Evolutionary conservation across 2,329 filamentous ascomycete genomes (phyloP).

Genomic region (Cladosporium colombiae): DNA sequence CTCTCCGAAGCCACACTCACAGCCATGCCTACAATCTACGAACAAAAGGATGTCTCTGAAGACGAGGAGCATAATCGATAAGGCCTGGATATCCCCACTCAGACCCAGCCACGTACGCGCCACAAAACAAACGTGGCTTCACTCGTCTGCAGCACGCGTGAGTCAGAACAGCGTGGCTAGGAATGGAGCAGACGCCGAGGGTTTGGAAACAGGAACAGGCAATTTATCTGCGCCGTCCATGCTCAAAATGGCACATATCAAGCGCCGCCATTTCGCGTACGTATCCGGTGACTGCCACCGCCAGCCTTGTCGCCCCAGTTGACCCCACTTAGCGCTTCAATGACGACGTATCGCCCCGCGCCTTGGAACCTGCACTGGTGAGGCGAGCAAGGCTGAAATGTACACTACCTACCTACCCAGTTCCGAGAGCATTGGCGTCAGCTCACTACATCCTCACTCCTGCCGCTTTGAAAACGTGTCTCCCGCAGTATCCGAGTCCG

Average conservation of each 20-base stretch:
- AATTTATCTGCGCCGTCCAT: not conserved
- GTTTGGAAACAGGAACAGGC: not conserved
- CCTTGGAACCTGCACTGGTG: not conserved
- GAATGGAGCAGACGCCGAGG: not conserved
- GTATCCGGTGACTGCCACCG: not conserved
- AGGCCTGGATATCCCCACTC: not conserved
- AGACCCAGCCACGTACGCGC: not conserved
- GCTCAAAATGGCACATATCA: not conserved
- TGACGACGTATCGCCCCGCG: not conserved
- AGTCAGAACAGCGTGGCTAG: not conserved
- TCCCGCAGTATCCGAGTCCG: slow-evolving; percentile 1
- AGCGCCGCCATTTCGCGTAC: no score
- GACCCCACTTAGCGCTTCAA: no score
- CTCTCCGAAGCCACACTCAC: not conserved
- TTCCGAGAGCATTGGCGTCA: slow-evolving; percentile 6
- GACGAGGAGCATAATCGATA: not conserved
- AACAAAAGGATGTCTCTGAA: not conserved
- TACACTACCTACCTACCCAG: not conserved
- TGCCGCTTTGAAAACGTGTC: not conserved
- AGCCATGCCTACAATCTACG: not conserved
- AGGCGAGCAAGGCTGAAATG: not conserved
- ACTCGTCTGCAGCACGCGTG: not conserved
- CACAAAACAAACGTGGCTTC: not conserved
- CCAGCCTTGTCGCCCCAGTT: not conserved
- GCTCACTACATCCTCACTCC: slow-evolving; percentile 10